A percentile compares a stretch with the other conserved stretches of the same genome.
Evolutionary conservation across 2,329 filamentous ascomycete species (phyloP).

Genomic region (Aspergillus uvarum): DNA sequence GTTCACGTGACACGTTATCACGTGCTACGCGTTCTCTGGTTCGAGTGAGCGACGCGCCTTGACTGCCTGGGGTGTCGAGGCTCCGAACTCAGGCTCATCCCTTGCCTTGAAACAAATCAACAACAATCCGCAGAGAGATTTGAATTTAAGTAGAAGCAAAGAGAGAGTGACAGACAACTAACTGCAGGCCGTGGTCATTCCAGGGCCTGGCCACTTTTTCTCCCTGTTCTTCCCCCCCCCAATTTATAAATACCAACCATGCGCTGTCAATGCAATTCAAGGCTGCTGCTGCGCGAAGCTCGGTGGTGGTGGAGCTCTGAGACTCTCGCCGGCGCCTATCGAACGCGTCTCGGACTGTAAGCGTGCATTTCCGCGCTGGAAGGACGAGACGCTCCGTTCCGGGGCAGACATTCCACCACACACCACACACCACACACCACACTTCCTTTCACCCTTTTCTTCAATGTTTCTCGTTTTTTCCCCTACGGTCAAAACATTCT

Average conservation of each 20-base stretch:
- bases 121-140: background rate
- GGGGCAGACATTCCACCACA: conserved; percentile 34
- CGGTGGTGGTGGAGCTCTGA: conserved; percentile 32
- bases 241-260: conserved; percentile 1
- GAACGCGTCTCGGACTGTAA: conserved; percentile 43
- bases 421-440: conserved; percentile 23
- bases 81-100: background rate
- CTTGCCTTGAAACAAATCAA: background rate
- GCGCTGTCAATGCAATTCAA: conserved; percentile 9
- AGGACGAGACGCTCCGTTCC: conserved; percentile 35
- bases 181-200: background rate
- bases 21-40: conserved; percentile 23
- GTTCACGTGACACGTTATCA: conserved; percentile 18
- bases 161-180: background rate
- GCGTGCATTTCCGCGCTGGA: conserved; percentile 43
- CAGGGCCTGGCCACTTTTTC: background rate
- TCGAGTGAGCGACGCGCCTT: conserved; percentile 21
- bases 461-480: conserved; percentile 25
- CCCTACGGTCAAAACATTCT: conserved; percentile 22
- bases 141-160: background rate
- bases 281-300: conserved; percentile 21
- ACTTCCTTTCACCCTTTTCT: conserved; percentile 25
- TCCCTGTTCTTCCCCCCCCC: no score
- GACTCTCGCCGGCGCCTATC: conserved; percentile 37
- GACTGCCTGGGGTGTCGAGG: conserved; percentile 5